These are phyloP conservation scores for Penicillium verrucosum DNA, from an alignment of 2,329 filamentous ascomycete genomes.

Conservation along the genomic window DNA sequence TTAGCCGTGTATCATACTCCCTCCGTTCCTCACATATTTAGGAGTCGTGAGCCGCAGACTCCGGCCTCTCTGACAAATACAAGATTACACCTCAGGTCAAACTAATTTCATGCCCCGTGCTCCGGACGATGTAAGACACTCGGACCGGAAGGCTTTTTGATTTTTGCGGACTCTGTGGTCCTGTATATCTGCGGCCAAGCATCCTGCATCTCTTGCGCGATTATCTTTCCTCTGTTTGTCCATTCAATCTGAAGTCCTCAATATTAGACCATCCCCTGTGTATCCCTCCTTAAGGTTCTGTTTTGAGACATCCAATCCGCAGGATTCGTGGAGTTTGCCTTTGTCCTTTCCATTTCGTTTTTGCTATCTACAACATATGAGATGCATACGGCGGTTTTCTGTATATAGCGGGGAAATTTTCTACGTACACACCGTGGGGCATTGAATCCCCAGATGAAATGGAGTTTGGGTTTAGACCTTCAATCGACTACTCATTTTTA, in stretches of 20 bases:
- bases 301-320: neutral
- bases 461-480: neutral
- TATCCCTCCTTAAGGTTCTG: neutral
- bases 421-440: neutral
- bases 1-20: neutral
- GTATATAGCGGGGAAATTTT: constrained; percentile 2
- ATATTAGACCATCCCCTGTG: neutral
- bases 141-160: neutral
- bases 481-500: neutral
- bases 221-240: neutral
- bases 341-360: neutral
- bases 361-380: neutral
- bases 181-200: neutral
- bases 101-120: neutral
- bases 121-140: neutral
- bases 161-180: neutral
- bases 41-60: neutral
- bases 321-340: neutral
- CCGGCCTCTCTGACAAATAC: neutral
- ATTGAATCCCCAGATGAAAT: neutral
- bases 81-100: neutral
- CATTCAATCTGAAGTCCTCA: neutral
- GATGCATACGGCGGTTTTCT: neutral
- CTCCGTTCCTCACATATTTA: neutral
- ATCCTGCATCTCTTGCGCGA: neutral